Evolutionary conservation across 495 filamentous ascomycete genomes (phyloP).

Genomic region (Tuber microsphaerosporum): DNA sequence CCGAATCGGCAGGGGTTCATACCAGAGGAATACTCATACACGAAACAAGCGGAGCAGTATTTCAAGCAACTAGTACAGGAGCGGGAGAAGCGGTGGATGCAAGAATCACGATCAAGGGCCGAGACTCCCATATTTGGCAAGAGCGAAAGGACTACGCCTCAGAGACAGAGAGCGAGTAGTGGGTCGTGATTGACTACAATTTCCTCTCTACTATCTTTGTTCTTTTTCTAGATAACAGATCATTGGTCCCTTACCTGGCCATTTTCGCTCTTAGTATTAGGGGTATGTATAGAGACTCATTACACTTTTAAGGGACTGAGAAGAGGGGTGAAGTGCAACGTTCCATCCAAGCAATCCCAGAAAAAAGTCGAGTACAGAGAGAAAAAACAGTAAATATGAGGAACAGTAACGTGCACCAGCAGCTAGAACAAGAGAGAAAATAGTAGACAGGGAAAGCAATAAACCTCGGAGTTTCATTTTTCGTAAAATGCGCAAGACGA

Average conservation of each 20-base stretch:
- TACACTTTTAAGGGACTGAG: background rate
- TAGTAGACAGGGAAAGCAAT: background rate
- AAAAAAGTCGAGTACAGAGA: background rate
- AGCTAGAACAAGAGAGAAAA: background rate
- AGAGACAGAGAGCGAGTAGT: slow-evolving; percentile 39
- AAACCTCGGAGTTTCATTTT: background rate
- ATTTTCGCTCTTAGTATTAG: background rate
- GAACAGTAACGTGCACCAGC: background rate
- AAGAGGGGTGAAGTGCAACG: background rate
- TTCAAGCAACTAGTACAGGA: slow-evolving; percentile 58
- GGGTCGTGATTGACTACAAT: slow-evolving; percentile 18
- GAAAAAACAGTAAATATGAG: background rate
- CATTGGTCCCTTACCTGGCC: background rate
- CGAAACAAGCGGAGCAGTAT: slow-evolving; percentile 68
- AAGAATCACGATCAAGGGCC: slow-evolving; percentile 31
- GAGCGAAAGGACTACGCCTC: slow-evolving; percentile 32
- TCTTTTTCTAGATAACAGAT: background rate
- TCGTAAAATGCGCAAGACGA: background rate
- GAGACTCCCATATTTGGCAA: slow-evolving; percentile 38
- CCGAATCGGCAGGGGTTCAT: slow-evolving; percentile 66
- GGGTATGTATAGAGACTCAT: slow-evolving; percentile 3
- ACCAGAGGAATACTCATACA: slow-evolving; percentile 63
- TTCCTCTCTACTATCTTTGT: background rate
- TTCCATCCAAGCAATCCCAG: background rate
- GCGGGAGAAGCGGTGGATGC: slow-evolving; percentile 26